Evolutionary conservation across 345 rosid species (phyloP), one percentile per base, ranked within the genome.

Genomic region (Sonneratia alba): DNA sequence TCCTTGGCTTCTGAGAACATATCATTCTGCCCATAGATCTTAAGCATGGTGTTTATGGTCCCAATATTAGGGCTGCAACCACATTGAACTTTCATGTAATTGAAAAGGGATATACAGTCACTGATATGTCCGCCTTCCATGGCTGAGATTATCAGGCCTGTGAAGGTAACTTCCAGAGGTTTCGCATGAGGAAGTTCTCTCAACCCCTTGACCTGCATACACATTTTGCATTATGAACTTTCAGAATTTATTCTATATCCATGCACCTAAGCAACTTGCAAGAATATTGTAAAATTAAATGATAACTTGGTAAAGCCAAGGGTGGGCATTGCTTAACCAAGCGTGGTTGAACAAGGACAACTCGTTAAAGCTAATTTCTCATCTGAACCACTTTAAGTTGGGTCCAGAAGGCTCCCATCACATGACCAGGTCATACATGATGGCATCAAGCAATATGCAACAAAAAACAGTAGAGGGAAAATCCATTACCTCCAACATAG

Each of bases 41-140:
- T 86, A 67, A 94, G 91, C 97, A 94, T 94, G 67, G 77, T 79
- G 78, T 94, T 94, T 81, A 90, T 76, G 45, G 98, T 85, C 82
- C 98, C 98, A 73, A 85, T 87, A 70, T 94, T 91, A 42, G 96
- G 96, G 72, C 77, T 66, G 43, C 96, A 88, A 14, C 16, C 37
- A 62, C 66, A 32, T 72, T 77, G 79, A 53, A 79, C 82, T 83
- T 89, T 87, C 97, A 94, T 88, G 67, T 79, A 75, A 38, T 87
- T 75, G 77, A 90, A 94, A 77, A 91, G 87, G 63, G 87, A 82
- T 67, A 74, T 75, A 81, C 98, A 90, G 68, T 87, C 87, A 81
- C 80, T 78, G 57, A 93, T 73, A 78, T 91, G 85, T n/a, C 93
- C 97, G 56, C 91, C 97, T 53, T 87, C 90, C 85, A 88, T 43